Base-by-base conservation (phyloP, 1,284 basidiomycete genomes). In the Papiliotrema fonsecae region DNA sequence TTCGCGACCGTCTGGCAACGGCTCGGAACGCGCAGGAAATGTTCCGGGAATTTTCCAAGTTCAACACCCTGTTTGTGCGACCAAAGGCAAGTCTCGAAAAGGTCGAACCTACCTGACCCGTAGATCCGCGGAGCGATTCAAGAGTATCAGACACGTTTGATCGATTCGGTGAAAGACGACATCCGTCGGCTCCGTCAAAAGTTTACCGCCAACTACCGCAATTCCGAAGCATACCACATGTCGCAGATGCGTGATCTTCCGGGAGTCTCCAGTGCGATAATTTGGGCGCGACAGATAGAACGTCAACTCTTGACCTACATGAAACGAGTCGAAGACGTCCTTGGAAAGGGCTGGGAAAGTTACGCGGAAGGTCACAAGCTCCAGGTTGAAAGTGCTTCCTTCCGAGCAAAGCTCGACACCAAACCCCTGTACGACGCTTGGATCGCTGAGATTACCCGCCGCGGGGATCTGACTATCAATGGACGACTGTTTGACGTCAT, bases 321-420 rank as follows among this genome's bases (percentile, higher is more conserved):
- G 92, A 96, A 93, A 73, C 88, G 93, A n/a, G 94, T 98, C 45
- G 93, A 97, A 69, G 94, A 97, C 69, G 96, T 98, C 2, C 84
- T 99, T 11, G 96, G 94, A 9, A 92, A 91, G 72, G 93, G 91
- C 6, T 98, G 94, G 94, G 93, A 97, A 70, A 83, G 92, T 54
- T 98, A 98, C 61, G 91, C 94, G n/a, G 94, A 99, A 63, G 96
- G 96, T 6, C 91, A 97, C 72, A 92, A 93, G 65, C 85, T 99
- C 0, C 89, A 96, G 64, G 85, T 85, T 35, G 94, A 98, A 72
- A 87, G 84, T 47, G 78, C 83, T 5, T 87, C 90, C 0, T 99
- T 99, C 81, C 83, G 89, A 40, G 88, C 88, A 73, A 98, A 97
- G 75, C 85, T 97, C 44, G 92, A 97, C 67, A 94, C 93, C 0